A percentile compares a stretch with the other conserved stretches of the same genome.
Conservation (phyloP, 352 stramenopile genomes). For the Paralagenidium karlingii region DNA sequence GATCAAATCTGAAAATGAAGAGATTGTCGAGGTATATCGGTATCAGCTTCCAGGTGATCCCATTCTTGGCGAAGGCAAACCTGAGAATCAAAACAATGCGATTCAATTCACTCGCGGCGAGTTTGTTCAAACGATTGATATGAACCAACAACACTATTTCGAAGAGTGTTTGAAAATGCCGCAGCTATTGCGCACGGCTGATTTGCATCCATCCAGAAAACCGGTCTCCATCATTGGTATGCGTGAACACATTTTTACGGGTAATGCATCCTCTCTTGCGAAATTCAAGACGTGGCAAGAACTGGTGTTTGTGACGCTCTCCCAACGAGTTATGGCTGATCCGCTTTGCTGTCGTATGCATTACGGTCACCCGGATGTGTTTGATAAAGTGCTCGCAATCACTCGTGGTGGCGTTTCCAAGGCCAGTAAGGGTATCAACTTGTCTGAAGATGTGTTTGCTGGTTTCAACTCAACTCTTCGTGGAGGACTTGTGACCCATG, state of each 20-base stretch:
- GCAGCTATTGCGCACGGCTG: constrained; percentile 47
- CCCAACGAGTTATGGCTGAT: constrained; percentile 58
- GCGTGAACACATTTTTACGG: constrained; percentile 76
- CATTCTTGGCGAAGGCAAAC: constrained; percentile 22
- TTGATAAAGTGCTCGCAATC: constrained; percentile 65
- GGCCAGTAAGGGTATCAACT: constrained; percentile 65
- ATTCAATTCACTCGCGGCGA: constrained; percentile 18
- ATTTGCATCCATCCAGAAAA: constrained; percentile 51
- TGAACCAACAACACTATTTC: constrained; percentile 24
- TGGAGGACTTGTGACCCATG: constrained; percentile 52
- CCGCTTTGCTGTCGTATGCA: constrained; percentile 70
- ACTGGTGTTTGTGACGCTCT: constrained; percentile 68
- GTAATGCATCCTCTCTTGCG: constrained; percentile 57
- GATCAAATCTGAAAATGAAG: constrained; percentile 53
- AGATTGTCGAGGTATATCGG: constrained; percentile 64
- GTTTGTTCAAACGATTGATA: constrained; percentile 20
- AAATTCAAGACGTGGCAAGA: constrained; percentile 79
- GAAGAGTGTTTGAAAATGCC: constrained; percentile 21
- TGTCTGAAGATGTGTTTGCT: constrained; percentile 74
- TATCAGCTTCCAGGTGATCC: constrained; percentile 34
- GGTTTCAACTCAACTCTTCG: constrained; percentile 61
- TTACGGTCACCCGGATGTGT: constrained; percentile 74
- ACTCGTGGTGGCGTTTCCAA: constrained; percentile 65
- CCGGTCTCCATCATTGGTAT: constrained; percentile 72
- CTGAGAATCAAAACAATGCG: constrained; percentile 23